Evolutionary conservation across 495 filamentous ascomycete genomes (phyloP).

Genomic region (Niebla homalea): DNA sequence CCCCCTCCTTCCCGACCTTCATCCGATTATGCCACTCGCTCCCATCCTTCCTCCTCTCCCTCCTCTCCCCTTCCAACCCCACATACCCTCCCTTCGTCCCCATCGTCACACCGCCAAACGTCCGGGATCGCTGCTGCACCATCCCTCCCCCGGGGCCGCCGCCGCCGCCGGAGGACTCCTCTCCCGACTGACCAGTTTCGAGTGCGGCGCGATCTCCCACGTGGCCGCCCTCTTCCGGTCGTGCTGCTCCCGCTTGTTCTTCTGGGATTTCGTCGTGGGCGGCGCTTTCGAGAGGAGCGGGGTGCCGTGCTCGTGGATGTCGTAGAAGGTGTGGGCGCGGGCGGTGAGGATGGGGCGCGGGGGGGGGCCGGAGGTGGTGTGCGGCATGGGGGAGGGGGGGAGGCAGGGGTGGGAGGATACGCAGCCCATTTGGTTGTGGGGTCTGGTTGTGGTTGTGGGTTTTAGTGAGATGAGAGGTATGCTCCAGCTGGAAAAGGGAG

Average conservation of each 20-base stretch:
- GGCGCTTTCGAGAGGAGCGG: not conserved
- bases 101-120: constrained; percentile 10
- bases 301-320: not conserved
- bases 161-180: constrained; percentile 46
- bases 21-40: constrained; percentile 53
- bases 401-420: not conserved
- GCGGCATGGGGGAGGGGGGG: constrained; percentile 1
- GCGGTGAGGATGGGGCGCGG: not conserved
- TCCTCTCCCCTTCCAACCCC: constrained; percentile 31
- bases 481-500: too few relatives aligned
- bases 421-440: not conserved
- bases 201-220: constrained; percentile 59
- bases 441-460: not conserved
- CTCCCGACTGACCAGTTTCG: constrained; percentile 45
- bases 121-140: constrained; percentile 28
- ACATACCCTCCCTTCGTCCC: constrained; percentile 28
- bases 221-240: constrained; percentile 58
- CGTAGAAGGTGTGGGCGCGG: not conserved
- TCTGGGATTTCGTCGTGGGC: not conserved
- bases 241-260: not conserved
- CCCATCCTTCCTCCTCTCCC: constrained; percentile 62
- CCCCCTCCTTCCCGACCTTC: constrained; percentile 10
- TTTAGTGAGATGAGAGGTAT: too few relatives aligned
- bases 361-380: not conserved
- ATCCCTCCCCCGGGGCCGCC: constrained; percentile 56